Conservation (phyloP, 2,329 filamentous ascomycete species). For the Raffaelea deltoideospora region DNA sequence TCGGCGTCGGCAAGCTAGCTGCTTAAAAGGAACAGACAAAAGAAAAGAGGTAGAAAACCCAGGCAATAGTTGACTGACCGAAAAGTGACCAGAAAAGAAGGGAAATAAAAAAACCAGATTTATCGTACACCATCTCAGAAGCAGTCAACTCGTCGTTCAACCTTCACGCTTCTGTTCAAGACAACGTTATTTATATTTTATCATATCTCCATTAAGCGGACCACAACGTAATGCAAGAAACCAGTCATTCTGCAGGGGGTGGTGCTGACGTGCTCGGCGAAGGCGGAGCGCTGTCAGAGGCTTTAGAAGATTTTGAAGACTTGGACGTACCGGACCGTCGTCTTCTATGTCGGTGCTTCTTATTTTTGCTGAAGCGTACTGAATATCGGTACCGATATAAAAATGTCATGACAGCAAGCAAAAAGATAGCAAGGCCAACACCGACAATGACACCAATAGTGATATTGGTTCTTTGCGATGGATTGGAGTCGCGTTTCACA, state of each 20-base stretch:
- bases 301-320: slow-evolving; percentile 3
- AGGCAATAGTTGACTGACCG: no score
- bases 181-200: background rate
- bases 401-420: slow-evolving; percentile 1
- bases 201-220: background rate
- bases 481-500: background rate
- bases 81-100: no score
- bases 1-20: no score
- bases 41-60: no score
- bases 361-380: slow-evolving; percentile 1
- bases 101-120: no score
- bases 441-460: slow-evolving; percentile 8
- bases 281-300: slow-evolving; percentile 3
- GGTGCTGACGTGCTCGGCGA: slow-evolving; percentile 2
- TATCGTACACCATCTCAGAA: no score
- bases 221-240: background rate
- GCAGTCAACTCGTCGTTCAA: no score
- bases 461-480: slow-evolving; percentile 4
- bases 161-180: no score
- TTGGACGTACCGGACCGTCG: slow-evolving; percentile 2
- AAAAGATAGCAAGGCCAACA: slow-evolving; percentile 3
- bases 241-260: background rate
- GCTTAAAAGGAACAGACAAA: no score
- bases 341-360: background rate
- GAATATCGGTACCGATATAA: slow-evolving; percentile 6